These are phyloP conservation scores for Diaporthe vexans DNA, from an alignment of 2,329 filamentous ascomycete genomes.

Conservation along the genomic window DNA sequence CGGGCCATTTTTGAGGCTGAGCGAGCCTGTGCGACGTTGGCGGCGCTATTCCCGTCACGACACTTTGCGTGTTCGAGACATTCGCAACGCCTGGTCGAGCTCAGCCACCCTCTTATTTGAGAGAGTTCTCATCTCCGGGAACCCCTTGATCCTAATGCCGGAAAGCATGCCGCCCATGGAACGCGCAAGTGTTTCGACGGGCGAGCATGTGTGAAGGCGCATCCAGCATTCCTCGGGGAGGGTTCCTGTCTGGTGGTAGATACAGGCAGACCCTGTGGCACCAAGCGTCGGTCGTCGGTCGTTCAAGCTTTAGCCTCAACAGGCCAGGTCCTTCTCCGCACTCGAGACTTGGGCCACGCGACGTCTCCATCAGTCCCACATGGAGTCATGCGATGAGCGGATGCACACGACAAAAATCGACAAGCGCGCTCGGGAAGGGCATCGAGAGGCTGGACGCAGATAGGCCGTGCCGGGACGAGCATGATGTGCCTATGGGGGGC, in stretches of 20 bases:
- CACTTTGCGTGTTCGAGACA: slow-evolving; percentile 27
- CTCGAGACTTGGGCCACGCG: slow-evolving; percentile 31
- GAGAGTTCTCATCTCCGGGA: slow-evolving; percentile 20
- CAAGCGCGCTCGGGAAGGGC: slow-evolving; percentile 28
- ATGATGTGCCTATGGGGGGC: slow-evolving; percentile 4
- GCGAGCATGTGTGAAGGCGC: not conserved
- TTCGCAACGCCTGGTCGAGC: not conserved
- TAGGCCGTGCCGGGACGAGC: slow-evolving; percentile 16
- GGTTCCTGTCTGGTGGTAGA: not conserved
- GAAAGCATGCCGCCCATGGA: not conserved
- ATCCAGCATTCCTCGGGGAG: not conserved
- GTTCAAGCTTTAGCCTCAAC: slow-evolving; percentile 35
- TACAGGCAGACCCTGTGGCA: slow-evolving; percentile 1
- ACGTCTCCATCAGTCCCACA: slow-evolving; percentile 37
- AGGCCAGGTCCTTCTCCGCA: slow-evolving; percentile 36
- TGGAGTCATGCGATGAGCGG: slow-evolving; percentile 38
- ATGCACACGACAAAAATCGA: slow-evolving; percentile 34
- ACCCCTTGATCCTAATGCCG: not conserved
- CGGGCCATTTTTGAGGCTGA: slow-evolving; percentile 37
- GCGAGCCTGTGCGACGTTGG: slow-evolving; percentile 27
- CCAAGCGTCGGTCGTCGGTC: slow-evolving; percentile 19
- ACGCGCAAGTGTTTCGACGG: not conserved
- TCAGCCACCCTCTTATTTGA: slow-evolving; percentile 32
- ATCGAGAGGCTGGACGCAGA: slow-evolving; percentile 27
- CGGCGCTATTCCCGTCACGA: slow-evolving; percentile 30